Conservation (phyloP, 2,329 filamentous ascomycete species). For the Fusarium sp. region DNA sequence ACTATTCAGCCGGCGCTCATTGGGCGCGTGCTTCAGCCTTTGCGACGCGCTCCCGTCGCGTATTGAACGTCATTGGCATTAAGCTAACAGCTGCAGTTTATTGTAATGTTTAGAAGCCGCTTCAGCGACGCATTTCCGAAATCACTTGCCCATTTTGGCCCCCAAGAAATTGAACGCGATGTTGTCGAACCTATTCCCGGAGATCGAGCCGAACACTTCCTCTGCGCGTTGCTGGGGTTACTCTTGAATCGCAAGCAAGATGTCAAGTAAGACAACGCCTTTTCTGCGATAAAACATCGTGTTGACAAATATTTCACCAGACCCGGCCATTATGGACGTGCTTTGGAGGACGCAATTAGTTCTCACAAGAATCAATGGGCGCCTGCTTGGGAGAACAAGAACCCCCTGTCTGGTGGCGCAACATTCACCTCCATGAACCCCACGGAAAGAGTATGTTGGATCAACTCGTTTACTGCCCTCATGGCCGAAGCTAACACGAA, state of each 20-base stretch:
- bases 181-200: constrained; percentile 80
- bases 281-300: neutral
- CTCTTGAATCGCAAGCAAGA: constrained; percentile 98
- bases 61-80: constrained; percentile 46
- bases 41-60: constrained; percentile 64
- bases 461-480: neutral
- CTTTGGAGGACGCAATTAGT: constrained; percentile 90
- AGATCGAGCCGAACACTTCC: constrained; percentile 83
- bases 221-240: constrained; percentile 88
- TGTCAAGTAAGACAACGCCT: constrained; percentile 79
- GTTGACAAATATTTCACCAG: constrained; percentile 57
- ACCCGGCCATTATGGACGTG: constrained; percentile 89
- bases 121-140: constrained; percentile 91
- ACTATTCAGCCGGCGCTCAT: constrained; percentile 39
- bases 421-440: constrained; percentile 86
- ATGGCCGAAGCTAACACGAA: constrained; percentile 20
- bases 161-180: constrained; percentile 92
- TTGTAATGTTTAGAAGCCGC: constrained; percentile 96
- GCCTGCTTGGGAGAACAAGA: constrained; percentile 80
- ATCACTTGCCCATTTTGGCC: constrained; percentile 87
- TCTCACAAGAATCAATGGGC: constrained; percentile 91
- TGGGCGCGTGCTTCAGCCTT: constrained; percentile 51
- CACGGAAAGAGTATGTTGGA: constrained; percentile 74
- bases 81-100: constrained; percentile 72
- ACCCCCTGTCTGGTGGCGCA: constrained; percentile 80